These are phyloP conservation scores for Ophiostoma montium DNA, from an alignment of 2,329 filamentous ascomycete species.

Conservation along the genomic window DNA sequence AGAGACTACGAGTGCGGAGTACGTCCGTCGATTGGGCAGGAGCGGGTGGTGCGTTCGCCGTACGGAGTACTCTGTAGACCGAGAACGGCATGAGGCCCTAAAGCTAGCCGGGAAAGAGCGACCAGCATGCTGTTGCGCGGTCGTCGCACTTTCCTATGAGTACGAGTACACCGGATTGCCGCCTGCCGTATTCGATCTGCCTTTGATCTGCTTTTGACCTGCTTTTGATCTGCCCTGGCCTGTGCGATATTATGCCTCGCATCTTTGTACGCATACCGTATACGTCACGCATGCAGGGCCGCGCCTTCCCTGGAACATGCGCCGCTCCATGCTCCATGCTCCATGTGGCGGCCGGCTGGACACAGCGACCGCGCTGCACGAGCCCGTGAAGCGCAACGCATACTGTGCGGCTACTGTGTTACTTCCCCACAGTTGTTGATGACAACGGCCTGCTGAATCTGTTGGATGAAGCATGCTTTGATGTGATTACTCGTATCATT, in stretches of 20 bases:
- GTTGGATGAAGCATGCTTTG: background rate
- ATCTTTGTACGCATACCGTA: too few relatives aligned
- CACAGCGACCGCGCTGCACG: background rate
- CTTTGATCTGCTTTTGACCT: too few relatives aligned
- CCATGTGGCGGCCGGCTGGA: background rate
- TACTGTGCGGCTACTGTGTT: background rate
- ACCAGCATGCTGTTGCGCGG: background rate
- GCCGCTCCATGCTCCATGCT: background rate
- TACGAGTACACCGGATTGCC: background rate
- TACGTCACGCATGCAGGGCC: background rate
- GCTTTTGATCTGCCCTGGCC: too few relatives aligned
- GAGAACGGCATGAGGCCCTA: background rate
- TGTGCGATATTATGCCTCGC: too few relatives aligned
- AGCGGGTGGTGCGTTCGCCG: background rate
- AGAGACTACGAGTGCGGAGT: constrained; percentile 2
- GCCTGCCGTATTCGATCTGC: background rate
- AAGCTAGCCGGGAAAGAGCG: background rate
- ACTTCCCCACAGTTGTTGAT: background rate
- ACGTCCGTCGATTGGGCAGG: constrained; percentile 2
- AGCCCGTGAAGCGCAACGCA: background rate
- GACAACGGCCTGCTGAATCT: too few relatives aligned
- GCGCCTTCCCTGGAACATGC: background rate
- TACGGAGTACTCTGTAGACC: background rate
- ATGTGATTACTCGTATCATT: background rate
- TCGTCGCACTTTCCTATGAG: background rate